A percentile compares a stretch with the other conserved stretches of the same genome.
Evolutionary conservation across 768 basidiomycete genomes (phyloP).

Genomic region (Russula brevipes): DNA sequence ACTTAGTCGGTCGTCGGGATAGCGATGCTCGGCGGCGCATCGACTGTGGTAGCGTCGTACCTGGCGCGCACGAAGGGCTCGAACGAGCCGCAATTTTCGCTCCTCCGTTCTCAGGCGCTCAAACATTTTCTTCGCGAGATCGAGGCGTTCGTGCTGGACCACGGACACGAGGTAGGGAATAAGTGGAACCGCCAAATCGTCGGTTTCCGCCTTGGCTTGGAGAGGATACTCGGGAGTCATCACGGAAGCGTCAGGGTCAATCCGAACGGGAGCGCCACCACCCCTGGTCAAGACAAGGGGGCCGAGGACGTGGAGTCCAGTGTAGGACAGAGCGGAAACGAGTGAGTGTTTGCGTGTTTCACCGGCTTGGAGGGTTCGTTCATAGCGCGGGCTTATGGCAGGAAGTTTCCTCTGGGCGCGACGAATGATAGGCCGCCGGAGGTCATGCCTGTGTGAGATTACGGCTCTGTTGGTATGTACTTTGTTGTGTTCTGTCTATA

Average conservation of each 20-base stretch:
- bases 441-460: too few species aligned
- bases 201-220: constrained; percentile 39
- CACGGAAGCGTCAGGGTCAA: constrained; percentile 21
- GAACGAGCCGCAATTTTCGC: constrained; percentile 63
- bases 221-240: constrained; percentile 43
- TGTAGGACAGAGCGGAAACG: neutral
- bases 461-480: too few species aligned
- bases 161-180: constrained; percentile 37
- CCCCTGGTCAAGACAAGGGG: neutral
- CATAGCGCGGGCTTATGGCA: neutral
- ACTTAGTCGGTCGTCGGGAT: constrained; percentile 39
- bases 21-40: constrained; percentile 48
- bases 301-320: neutral
- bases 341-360: neutral
- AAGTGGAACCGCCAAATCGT: constrained; percentile 34
- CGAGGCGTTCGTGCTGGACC: constrained; percentile 52
- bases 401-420: constrained; percentile 1
- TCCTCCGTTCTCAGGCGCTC: constrained; percentile 51
- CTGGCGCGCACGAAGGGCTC: constrained; percentile 65
- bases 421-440: neutral
- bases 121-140: constrained; percentile 64
- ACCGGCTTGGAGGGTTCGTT: neutral
- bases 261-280: neutral
- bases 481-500: too few species aligned
- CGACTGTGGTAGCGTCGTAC: constrained; percentile 67